Conservation (phyloP, 2,329 filamentous ascomycete species). For the Xylogone sp. region DNA sequence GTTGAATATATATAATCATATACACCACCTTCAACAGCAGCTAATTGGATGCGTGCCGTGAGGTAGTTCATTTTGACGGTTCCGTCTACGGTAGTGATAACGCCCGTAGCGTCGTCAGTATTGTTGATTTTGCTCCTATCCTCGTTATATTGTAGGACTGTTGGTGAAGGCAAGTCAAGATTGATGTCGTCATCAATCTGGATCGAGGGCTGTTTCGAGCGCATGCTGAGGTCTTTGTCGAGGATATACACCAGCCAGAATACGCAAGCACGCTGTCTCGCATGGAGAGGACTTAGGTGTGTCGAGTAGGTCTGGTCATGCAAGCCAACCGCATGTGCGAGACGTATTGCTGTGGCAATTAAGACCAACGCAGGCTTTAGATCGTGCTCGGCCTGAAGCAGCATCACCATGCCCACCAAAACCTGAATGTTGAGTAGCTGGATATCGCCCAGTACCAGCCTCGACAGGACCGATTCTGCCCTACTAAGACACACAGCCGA, state of each 20-base stretch:
- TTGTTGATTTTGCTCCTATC: not conserved
- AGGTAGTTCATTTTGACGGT: slow-evolving; percentile 19
- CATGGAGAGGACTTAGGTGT: slow-evolving; percentile 13
- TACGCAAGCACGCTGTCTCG: slow-evolving; percentile 21
- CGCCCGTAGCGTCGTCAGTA: slow-evolving; percentile 10
- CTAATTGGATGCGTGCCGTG: slow-evolving; percentile 17
- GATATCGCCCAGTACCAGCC: slow-evolving; percentile 20
- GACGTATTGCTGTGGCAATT: slow-evolving; percentile 23
- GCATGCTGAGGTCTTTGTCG: slow-evolving; percentile 24
- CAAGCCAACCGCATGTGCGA: slow-evolving; percentile 19
- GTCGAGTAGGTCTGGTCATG: slow-evolving; percentile 14
- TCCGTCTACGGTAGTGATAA: slow-evolving; percentile 17
- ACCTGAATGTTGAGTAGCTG: slow-evolving; percentile 28
- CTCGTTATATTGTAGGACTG: slow-evolving; percentile 1
- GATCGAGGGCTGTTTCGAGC: slow-evolving; percentile 20
- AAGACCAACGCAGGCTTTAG: slow-evolving; percentile 22
- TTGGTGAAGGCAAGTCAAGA: slow-evolving; percentile 18
- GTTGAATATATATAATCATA: slow-evolving; percentile 22
- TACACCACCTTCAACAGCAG: slow-evolving; percentile 19
- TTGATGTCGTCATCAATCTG: slow-evolving; percentile 21
- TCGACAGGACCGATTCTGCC: slow-evolving; percentile 25
- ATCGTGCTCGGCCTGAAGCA: slow-evolving; percentile 24
- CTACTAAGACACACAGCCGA: slow-evolving; percentile 21
- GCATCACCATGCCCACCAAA: slow-evolving; percentile 25
- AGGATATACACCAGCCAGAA: slow-evolving; percentile 30